Evolutionary conservation across 2,329 filamentous ascomycete species (phyloP), one percentile per base, ranked within the genome.

Genomic region (Beauveria sp.): DNA sequence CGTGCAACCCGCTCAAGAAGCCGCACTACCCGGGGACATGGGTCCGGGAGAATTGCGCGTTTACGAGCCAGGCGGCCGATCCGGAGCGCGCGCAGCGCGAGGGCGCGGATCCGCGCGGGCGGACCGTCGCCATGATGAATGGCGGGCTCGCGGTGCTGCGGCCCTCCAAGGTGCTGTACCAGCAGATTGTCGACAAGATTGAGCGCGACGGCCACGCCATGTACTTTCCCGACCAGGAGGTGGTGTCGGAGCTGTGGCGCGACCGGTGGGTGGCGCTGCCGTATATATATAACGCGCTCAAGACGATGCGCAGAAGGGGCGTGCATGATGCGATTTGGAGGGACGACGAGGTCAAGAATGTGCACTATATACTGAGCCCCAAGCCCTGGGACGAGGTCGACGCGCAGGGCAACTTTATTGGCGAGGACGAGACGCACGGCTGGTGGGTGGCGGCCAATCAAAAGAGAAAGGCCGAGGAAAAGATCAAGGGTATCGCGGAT

Each of bases 1-100:
- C 91, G 20, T 96, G 91, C 77, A 96, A 96, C 75, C 91, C 91
- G 24, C 76, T 92, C 65, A 81, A 84, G 67, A 91, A 90, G 72
- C 70, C 83, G 34, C 90, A 96, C 75, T 96, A 96, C 73, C 91
- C 91, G 0, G 73, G 76, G 54, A 76, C 90, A 71, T 96, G 90
- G 83, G 67, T 80, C 20, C 78, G 79, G 3, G 69, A 72, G 54
- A 80, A 84, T 73, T 87, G 84, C 72, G 83, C 81, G 63, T 86
- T 83, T 70, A 84, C 83, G 2, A 70, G 71, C 22, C 82, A 84
- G 68, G 81, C 84, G 68, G 62, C 58, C 50, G 71, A 73, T 16
- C 78, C 82, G 0, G 76, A 75, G 1, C 37, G 64, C 8, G 82
- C 82, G 2, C 81, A 84, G 71, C 73, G 68, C 5, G 66, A 68